Evolutionary conservation across 345 rosid genomes (phyloP), one percentile per base, ranked within the genome.

Genomic region (Angophora floribunda): DNA sequence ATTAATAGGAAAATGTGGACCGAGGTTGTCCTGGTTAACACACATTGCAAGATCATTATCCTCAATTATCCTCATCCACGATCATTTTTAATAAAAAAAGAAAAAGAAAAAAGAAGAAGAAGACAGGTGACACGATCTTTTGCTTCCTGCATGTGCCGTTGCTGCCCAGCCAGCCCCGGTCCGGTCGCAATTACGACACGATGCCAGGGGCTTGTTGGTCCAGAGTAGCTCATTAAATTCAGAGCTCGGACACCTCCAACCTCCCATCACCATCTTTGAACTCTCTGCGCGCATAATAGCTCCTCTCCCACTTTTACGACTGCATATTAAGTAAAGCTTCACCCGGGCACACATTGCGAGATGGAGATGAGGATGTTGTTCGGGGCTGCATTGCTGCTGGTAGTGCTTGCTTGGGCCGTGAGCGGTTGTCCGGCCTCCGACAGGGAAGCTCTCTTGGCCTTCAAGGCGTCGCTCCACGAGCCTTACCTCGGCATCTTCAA

Each of bases 401-500:
- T 28, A 50, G 36, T 61, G 53, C 47, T 51, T 44, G 53, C 50
- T 59, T 59, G 87, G 49, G 49, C 52, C 88, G 97, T 90, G 67
- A 63, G 57, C 86, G 90, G 91, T 84, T 97, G 97, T 92, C 51
- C 95, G 16, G 91, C 95, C 36, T 28, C 96, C 1, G 99, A 97
- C 92, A 91, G 80, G 41, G 90, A 92, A 51, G 96, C 97, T 8
- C 92, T 97, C 30, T 87, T 91, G 32, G 92, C 94, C 32, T 91
- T 97, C 88, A 95, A 93, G 89, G 93, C 97, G 28, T 90, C 96
- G 2, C 92, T 97, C 17, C 91, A 79, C 70, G 99, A 97, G 86
- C 95, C 98, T 3, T 92, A 94, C 91, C 89, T 97, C 44, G 98
- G 99, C 85, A 91, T 96, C 90, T 96, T 97, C 93, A 88, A 91